These are phyloP conservation scores for Senna siamea DNA, from an alignment of 306 rosid genomes.

Conservation along the genomic window DNA sequence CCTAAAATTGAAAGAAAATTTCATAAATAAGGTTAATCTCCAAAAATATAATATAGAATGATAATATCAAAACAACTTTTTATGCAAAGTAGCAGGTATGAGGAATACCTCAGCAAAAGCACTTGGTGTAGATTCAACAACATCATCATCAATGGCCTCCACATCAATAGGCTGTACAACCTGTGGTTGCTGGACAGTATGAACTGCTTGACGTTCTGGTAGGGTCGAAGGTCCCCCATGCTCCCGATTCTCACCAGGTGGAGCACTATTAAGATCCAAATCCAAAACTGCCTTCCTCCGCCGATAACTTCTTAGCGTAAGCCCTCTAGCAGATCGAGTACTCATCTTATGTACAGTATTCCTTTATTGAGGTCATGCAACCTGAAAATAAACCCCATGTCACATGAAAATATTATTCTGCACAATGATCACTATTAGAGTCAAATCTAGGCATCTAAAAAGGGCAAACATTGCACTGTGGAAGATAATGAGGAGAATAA, in stretches of 20 bases:
- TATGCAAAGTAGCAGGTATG: conserved; percentile 17
- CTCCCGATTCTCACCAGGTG: conserved; percentile 21
- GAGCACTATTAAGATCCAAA: conserved; percentile 36
- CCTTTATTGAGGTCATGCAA: not conserved
- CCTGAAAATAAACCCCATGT: conserved; percentile 3
- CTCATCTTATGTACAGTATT: conserved; percentile 22
- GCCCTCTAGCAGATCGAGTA: not conserved
- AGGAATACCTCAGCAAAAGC: conserved; percentile 65
- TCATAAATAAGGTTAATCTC: conserved; percentile 4
- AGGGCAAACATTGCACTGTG: not conserved
- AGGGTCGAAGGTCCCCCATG: conserved; percentile 11
- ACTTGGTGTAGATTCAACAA: conserved; percentile 61
- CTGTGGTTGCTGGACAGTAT: not conserved
- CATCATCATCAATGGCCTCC: conserved; percentile 73
- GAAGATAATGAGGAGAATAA: not conserved
- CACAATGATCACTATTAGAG: not conserved
- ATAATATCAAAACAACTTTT: not conserved
- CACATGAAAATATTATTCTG: not conserved
- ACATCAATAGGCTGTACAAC: conserved; percentile 55
- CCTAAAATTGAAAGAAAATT: conserved; percentile 44
- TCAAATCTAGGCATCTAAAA: not conserved
- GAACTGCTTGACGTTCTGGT: not conserved
- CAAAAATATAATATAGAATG: not conserved
- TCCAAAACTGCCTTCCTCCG: conserved; percentile 7
- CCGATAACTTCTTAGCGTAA: not conserved